Percentiles rank a stretch among this genome's conserved stretches.
phyloP scores from a whole-genome alignment of 179 eudicot genomes.

The Vitellaria paradoxa region DNA sequence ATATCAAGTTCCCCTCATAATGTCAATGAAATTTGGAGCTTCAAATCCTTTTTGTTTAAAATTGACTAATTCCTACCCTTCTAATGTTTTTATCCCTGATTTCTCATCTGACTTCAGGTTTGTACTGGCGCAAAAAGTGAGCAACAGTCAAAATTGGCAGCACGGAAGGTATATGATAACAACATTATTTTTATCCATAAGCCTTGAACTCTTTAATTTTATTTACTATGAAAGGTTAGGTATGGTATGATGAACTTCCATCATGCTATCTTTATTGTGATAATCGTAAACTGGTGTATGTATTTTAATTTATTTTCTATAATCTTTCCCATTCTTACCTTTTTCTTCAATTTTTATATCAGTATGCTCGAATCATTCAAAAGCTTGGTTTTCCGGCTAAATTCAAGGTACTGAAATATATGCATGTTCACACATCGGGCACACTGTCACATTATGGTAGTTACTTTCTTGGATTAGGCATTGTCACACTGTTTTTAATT shows the following conservation, averaged over 20 bases:
- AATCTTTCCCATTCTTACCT: neutral
- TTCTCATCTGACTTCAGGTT: constrained; percentile 25
- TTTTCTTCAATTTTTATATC: constrained; percentile 7
- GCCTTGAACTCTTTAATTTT: constrained; percentile 5
- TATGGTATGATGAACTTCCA: neutral
- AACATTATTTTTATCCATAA: neutral
- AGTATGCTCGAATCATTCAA: constrained; percentile 64
- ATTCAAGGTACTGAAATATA: constrained; percentile 33
- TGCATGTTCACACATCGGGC: neutral
- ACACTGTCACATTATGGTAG: neutral
- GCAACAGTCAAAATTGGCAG: constrained; percentile 55
- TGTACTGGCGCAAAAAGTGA: constrained; percentile 68
- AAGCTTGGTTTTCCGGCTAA: constrained; percentile 54
- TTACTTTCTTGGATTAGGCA: neutral
- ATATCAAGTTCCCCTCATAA: neutral
- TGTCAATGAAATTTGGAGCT: neutral
- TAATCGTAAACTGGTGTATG: neutral
- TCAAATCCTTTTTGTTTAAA: neutral
- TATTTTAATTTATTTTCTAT: neutral
- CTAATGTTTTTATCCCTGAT: constrained; percentile 13
- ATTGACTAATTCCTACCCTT: neutral
- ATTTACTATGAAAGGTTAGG: constrained; percentile 2
- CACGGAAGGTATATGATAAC: constrained; percentile 36
- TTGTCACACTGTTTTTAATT: neutral
- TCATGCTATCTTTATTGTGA: neutral